A percentile compares a stretch with the other conserved stretches of the same genome.
Conservation (phyloP, 2,329 filamentous ascomycete genomes). For the Didymella glomerata region DNA sequence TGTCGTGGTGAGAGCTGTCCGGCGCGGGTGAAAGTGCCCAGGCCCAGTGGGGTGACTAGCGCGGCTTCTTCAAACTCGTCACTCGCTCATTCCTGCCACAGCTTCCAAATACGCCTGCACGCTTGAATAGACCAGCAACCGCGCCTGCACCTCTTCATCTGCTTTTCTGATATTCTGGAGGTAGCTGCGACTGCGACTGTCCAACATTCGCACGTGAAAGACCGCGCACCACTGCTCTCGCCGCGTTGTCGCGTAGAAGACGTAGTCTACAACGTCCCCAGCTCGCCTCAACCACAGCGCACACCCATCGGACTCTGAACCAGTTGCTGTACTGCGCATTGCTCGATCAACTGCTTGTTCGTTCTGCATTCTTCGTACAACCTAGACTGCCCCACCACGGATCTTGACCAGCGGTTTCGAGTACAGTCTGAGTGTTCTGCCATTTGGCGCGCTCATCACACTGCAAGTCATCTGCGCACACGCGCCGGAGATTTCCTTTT, state of each 20-base stretch:
- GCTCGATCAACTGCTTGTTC: conserved; percentile 34
- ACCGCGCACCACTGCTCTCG: conserved; percentile 32
- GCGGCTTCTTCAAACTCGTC: conserved; percentile 23
- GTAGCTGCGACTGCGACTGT: conserved; percentile 36
- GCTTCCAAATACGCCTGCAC: conserved; percentile 30
- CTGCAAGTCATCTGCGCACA: conserved; percentile 21
- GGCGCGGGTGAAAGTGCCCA: conserved; percentile 4
- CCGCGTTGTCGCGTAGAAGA: conserved; percentile 37
- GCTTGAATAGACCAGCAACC: conserved; percentile 34
- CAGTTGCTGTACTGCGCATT: conserved; percentile 31
- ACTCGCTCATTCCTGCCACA: conserved; percentile 16
- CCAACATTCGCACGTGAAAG: conserved; percentile 28
- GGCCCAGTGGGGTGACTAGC: conserved; percentile 28
- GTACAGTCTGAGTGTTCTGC: conserved; percentile 38
- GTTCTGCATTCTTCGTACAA: conserved; percentile 36
- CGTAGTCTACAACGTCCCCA: conserved; percentile 27
- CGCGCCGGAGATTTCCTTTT: conserved; percentile 28
- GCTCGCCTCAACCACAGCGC: conserved; percentile 33
- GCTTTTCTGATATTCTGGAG: conserved; percentile 31
- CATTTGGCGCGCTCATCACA: conserved; percentile 29
- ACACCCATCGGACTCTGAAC: conserved; percentile 25
- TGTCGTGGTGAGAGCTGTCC: not conserved
- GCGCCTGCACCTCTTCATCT: conserved; percentile 30
- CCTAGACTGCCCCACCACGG: conserved; percentile 38
- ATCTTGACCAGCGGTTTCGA: conserved; percentile 38